Evolutionary conservation across 371 early-diverging fungal genomes (phyloP).

Genomic region (Blakeslea trispora): DNA sequence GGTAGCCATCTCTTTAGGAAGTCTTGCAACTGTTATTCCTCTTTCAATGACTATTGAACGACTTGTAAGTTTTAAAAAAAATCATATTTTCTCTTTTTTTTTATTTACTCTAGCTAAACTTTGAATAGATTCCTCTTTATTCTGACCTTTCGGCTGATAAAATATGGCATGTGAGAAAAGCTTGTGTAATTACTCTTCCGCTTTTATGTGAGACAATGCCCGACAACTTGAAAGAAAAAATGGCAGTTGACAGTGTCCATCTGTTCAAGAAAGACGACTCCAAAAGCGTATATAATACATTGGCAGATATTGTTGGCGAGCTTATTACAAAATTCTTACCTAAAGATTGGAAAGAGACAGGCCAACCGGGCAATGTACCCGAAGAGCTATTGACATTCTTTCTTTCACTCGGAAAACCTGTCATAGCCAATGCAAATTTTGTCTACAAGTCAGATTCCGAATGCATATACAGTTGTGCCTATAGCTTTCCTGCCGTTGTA

Average conservation of each 20-base stretch:
- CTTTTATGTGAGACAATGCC: slow-evolving; percentile 44
- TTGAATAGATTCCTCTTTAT: slow-evolving; percentile 41
- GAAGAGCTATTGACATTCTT: slow-evolving; percentile 43
- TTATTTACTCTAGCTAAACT: background rate
- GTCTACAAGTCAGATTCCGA: slow-evolving; percentile 42
- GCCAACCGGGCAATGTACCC: slow-evolving; percentile 29
- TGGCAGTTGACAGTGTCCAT: slow-evolving; percentile 39
- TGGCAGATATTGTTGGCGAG: slow-evolving; percentile 52
- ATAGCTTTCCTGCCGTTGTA: slow-evolving; percentile 56
- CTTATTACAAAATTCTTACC: slow-evolving; percentile 52
- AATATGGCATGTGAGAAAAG: slow-evolving; percentile 56
- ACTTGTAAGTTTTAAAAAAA: slow-evolving; percentile 49
- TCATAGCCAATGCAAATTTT: slow-evolving; percentile 27
- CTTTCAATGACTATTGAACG: slow-evolving; percentile 28
- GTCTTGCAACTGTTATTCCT: slow-evolving; percentile 32
- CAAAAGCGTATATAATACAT: slow-evolving; percentile 47
- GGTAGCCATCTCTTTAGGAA: slow-evolving; percentile 49
- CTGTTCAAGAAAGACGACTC: slow-evolving; percentile 49
- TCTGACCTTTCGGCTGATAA: slow-evolving; percentile 43
- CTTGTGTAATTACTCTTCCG: slow-evolving; percentile 49
- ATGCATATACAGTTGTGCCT: slow-evolving; percentile 51
- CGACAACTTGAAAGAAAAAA: slow-evolving; percentile 29
- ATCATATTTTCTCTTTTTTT: background rate
- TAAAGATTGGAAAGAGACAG: slow-evolving; percentile 33
- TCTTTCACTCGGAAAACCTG: slow-evolving; percentile 37